phyloP scores from a whole-genome alignment of 2,329 filamentous ascomycete genomes.

The Hirsutella minnesotensis region DNA sequence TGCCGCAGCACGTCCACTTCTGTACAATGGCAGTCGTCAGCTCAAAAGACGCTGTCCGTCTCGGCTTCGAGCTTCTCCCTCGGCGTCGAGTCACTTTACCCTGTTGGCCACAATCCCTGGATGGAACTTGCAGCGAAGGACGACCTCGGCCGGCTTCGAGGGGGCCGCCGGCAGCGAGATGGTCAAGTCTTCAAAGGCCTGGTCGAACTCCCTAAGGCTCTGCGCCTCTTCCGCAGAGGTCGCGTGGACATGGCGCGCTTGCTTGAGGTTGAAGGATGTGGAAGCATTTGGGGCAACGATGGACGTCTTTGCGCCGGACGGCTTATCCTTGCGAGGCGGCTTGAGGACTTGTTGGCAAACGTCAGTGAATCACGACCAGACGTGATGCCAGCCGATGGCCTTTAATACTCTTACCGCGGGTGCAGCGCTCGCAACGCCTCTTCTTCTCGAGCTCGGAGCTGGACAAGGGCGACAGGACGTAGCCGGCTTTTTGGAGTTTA shows the following conservation, averaged over 20 bases:
- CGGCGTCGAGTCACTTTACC: slow-evolving; percentile 8
- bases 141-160: background rate
- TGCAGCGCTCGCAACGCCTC: slow-evolving; percentile 16
- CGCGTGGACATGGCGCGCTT: background rate
- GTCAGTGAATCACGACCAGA: background rate
- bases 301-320: background rate
- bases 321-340: background rate
- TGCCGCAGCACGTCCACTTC: slow-evolving; percentile 20
- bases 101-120: slow-evolving; percentile 14
- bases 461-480: slow-evolving; percentile 14
- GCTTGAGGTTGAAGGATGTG: background rate
- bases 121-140: slow-evolving; percentile 15
- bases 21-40: slow-evolving; percentile 1
- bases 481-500: slow-evolving; percentile 13
- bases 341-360: background rate
- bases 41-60: background rate
- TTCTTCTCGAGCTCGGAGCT: slow-evolving; percentile 17
- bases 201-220: background rate
- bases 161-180: background rate
- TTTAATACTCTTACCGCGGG: slow-evolving; percentile 9
- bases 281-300: background rate
- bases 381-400: background rate
- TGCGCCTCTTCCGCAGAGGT: background rate
- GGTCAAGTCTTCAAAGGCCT: background rate
- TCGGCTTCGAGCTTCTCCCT: background rate